Conservation (phyloP, 768 basidiomycete species). For the Hygrophoropsis aurantiaca region DNA sequence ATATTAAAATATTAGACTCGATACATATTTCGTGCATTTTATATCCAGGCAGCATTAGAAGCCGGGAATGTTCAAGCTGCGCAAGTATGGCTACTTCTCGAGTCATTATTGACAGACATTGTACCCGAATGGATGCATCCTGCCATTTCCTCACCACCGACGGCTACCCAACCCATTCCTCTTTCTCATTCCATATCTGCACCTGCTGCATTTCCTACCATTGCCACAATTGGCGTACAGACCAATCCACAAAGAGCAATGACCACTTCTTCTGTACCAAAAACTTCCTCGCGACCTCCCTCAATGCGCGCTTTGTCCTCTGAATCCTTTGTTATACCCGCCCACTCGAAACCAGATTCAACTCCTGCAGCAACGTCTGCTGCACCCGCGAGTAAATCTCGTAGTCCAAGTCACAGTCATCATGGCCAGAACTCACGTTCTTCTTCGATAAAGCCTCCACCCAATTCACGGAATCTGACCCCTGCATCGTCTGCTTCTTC, state of each 20-base stretch:
- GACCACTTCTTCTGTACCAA: too few relatives aligned
- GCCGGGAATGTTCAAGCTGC: conserved; percentile 56
- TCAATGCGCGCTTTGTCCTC: conserved; percentile 2
- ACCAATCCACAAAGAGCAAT: too few relatives aligned
- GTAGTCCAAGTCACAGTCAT: conserved; percentile 5
- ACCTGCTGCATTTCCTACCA: conserved; percentile 37
- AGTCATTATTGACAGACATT: conserved; percentile 52
- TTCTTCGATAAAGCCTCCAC: conserved; percentile 25
- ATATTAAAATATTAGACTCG: not conserved
- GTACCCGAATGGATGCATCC: conserved; percentile 33
- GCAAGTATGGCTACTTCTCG: conserved; percentile 68
- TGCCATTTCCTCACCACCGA: conserved; percentile 23
- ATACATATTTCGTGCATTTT: not conserved
- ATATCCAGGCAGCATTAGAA: conserved; percentile 53
- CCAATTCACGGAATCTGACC: conserved; percentile 48
- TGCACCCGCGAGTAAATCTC: conserved; percentile 23
- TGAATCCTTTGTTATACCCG: conserved; percentile 15
- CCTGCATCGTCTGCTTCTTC: conserved; percentile 59
- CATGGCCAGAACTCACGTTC: too few relatives aligned
- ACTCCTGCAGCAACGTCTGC: conserved; percentile 24
- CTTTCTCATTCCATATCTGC: conserved; percentile 41
- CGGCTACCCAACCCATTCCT: conserved; percentile 21
- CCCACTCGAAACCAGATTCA: conserved; percentile 10
- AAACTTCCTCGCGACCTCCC: too few relatives aligned
- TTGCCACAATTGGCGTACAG: conserved; percentile 8